Conservation (phyloP, 2,329 filamentous ascomycete genomes). For the Penicillium sp. region DNA sequence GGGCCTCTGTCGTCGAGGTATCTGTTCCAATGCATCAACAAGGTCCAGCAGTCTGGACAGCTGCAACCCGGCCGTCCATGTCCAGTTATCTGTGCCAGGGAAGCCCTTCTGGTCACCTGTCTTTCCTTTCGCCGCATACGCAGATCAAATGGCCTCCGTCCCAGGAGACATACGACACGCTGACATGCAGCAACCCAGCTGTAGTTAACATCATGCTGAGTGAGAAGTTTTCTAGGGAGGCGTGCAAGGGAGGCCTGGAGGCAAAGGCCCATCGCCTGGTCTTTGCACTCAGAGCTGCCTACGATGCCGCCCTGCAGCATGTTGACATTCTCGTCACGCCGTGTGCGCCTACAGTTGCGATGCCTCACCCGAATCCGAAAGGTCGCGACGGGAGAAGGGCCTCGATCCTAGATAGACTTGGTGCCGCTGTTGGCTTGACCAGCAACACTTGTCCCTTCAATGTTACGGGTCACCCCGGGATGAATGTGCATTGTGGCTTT, state of each 20-base stretch:
- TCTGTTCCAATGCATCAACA: conserved; percentile 48
- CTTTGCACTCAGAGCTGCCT: conserved; percentile 47
- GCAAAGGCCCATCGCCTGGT: conserved; percentile 49
- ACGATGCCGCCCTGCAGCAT: conserved; percentile 43
- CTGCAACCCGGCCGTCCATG: conserved; percentile 33
- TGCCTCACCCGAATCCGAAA: conserved; percentile 38
- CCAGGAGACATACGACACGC: conserved; percentile 44
- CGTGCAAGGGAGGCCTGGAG: conserved; percentile 29
- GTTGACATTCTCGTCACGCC: conserved; percentile 52
- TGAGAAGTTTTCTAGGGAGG: conserved; percentile 28
- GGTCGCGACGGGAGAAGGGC: background rate
- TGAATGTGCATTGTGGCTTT: conserved; percentile 46
- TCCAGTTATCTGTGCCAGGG: conserved; percentile 28
- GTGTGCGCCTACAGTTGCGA: conserved; percentile 45
- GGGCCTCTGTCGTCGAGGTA: conserved; percentile 46
- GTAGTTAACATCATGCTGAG: conserved; percentile 46
- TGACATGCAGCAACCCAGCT: conserved; percentile 46
- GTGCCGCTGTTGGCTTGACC: conserved; percentile 45
- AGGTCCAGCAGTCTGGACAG: conserved; percentile 49
- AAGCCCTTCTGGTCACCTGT: conserved; percentile 31
- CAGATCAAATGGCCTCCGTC: conserved; percentile 33
- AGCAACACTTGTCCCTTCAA: conserved; percentile 50
- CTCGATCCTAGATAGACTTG: conserved; percentile 40
- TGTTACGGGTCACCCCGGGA: conserved; percentile 49
- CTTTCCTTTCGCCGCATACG: conserved; percentile 30